phyloP scores from a whole-genome alignment of 306 rosid genomes.

The Trifolium fragiferum region DNA sequence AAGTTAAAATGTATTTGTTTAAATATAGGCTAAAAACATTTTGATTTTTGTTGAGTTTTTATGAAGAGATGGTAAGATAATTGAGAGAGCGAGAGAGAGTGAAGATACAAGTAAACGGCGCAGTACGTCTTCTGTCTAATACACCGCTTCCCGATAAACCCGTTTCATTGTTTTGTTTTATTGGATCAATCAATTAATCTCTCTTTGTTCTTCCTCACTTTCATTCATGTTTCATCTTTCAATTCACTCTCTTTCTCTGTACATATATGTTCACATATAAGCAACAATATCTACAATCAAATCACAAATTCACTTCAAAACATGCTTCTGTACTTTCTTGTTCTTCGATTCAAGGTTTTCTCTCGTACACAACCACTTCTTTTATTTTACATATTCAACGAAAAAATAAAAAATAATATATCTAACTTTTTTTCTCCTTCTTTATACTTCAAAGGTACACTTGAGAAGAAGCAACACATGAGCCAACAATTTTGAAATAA shows the following conservation, averaged over 20 bases:
- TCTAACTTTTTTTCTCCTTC: neutral
- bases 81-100: neutral
- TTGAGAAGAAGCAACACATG: neutral
- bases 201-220: neutral
- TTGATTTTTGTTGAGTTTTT: too few relatives aligned
- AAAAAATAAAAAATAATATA: too few relatives aligned
- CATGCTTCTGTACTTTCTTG: too few relatives aligned
- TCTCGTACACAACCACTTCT: too few relatives aligned
- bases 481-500: neutral
- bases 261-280: neutral
- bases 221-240: too few relatives aligned
- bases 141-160: neutral
- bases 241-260: neutral
- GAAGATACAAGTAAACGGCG: neutral
- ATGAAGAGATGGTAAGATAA: too few relatives aligned
- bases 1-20: too few relatives aligned
- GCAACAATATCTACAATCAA: too few relatives aligned
- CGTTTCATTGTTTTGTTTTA: neutral
- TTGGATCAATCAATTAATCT: conserved; percentile 3
- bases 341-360: too few relatives aligned
- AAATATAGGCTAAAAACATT: too few relatives aligned
- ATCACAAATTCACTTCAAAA: too few relatives aligned
- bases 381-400: too few relatives aligned
- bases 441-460: neutral
- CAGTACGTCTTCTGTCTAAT: neutral